A percentile compares a stretch with the other conserved stretches of the same genome.
These are phyloP conservation scores for Scheffersomyces quercinus DNA, from an alignment of 1,139 yeast species.

Conservation along the genomic window DNA sequence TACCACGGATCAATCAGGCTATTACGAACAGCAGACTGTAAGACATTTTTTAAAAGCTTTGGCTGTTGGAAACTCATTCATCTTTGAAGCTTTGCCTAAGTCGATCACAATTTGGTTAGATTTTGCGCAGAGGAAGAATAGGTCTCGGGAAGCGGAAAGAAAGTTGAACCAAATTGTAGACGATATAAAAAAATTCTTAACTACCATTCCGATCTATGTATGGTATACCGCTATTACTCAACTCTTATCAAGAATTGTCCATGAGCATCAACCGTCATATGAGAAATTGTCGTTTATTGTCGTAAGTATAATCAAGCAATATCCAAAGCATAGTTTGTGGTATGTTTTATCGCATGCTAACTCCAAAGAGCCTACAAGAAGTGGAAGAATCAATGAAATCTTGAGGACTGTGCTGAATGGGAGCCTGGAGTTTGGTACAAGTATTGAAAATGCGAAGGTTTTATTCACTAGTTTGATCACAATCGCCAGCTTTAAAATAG, in stretches of 20 bases:
- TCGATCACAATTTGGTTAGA: slow-evolving; percentile 91
- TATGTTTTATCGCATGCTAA: slow-evolving; percentile 72
- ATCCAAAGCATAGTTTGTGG: slow-evolving; percentile 88
- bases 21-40: slow-evolving; percentile 66
- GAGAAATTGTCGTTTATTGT: slow-evolving; percentile 59
- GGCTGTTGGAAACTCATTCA: slow-evolving; percentile 64
- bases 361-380: slow-evolving; percentile 63
- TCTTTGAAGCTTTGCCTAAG: slow-evolving; percentile 87
- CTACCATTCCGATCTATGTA: slow-evolving; percentile 56
- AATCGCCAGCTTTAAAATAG: slow-evolving; percentile 35
- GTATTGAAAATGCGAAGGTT: slow-evolving; percentile 30
- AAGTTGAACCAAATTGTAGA: slow-evolving; percentile 49
- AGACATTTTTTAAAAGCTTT: slow-evolving; percentile 67
- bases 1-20: slow-evolving; percentile 50
- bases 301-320: slow-evolving; percentile 55
- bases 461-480: slow-evolving; percentile 37
- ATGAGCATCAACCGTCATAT: slow-evolving; percentile 58
- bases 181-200: slow-evolving; percentile 50
- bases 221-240: slow-evolving; percentile 91
- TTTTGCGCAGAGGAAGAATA: slow-evolving; percentile 49
- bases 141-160: slow-evolving; percentile 34
- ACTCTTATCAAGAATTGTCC: slow-evolving; percentile 75
- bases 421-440: slow-evolving; percentile 13
- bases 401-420: slow-evolving; percentile 20
- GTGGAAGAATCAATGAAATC: slow-evolving; percentile 45